Evolutionary conservation across 768 basidiomycete species (phyloP).

Genomic region (Cystobasidium onofrii): DNA sequence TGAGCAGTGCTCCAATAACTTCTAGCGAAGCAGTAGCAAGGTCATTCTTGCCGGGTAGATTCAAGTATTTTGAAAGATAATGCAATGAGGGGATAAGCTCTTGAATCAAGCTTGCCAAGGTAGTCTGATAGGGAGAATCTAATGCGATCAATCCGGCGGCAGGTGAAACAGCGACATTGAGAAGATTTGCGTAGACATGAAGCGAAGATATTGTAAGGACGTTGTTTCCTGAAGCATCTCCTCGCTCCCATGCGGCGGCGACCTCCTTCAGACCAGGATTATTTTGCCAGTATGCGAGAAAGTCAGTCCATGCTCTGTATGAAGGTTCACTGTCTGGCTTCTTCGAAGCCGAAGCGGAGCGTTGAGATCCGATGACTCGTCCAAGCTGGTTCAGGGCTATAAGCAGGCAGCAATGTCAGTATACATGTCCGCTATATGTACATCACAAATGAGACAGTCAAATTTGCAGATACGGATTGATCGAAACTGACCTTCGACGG

Average conservation of each 20-base stretch:
- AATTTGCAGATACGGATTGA: neutral
- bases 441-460: neutral
- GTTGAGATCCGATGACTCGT: neutral
- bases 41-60: constrained; percentile 26
- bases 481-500: neutral
- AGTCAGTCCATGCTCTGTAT: constrained; percentile 19
- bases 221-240: constrained; percentile 10
- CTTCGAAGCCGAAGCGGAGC: constrained; percentile 15
- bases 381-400: constrained; percentile 13
- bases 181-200: constrained; percentile 5
- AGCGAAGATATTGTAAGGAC: neutral
- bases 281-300: constrained; percentile 9
- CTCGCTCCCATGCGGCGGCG: constrained; percentile 15
- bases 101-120: constrained; percentile 6
- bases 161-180: neutral
- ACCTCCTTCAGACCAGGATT: constrained; percentile 15
- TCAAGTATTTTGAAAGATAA: constrained; percentile 7
- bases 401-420: neutral
- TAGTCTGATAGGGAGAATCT: constrained; percentile 12
- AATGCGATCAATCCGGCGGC: constrained; percentile 3
- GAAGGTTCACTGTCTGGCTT: constrained; percentile 2
- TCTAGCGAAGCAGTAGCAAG: constrained; percentile 26
- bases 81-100: constrained; percentile 2
- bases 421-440: neutral
- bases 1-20: constrained; percentile 11